Evolutionary conservation across 169 alveolate genomes (phyloP), one percentile per base, ranked within the genome.

Genomic region (Plasmodium malariae): DNA sequence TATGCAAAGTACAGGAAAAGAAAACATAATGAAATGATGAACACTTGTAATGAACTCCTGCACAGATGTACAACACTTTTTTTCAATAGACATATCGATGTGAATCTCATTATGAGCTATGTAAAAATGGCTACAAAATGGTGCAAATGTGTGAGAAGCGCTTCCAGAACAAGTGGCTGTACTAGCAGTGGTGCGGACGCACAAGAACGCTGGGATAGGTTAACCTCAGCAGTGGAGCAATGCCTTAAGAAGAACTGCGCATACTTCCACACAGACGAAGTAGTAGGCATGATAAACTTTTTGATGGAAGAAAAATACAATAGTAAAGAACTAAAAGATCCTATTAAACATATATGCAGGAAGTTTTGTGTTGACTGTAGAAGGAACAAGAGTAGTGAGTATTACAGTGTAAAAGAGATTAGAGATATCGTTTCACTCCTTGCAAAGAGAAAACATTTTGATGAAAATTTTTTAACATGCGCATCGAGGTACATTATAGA

Each of bases 371-470:
- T n/a, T n/a, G n/a, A n/a, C n/a, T n/a, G n/a, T n/a, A n/a, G n/a
- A n/a, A n/a, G n/a, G n/a, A n/a, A n/a, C 55, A 45, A 45, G 14
- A 45, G 14, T 21, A 59, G 19, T 5, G 30, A 59, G 0, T 21
- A 71, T 6, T 71, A 71, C 68, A 28, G 28, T 51, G 17, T 71
- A 32, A 26, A 14, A 49, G 55, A 71, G 1, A 71, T 51, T n/a
- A 28, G 30, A n/a, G 49, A 48, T 1, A 26, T 71, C 14, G 51
- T 71, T 19, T 71, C 19, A 4, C 48, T 54, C 1, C 51, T 55
- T 17, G 14, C 63, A 1, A 80, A 69, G 59, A 65, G 67, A 3
- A 54, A 49, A 9, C 55, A 32, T 11, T 49, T 65, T 30, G 80
- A 80, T 65, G 48, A 65, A n/a, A 65, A 63, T 21, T 70, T 63